phyloP scores from a whole-genome alignment of 2,329 filamentous ascomycete genomes.

The Septoria petroselini region DNA sequence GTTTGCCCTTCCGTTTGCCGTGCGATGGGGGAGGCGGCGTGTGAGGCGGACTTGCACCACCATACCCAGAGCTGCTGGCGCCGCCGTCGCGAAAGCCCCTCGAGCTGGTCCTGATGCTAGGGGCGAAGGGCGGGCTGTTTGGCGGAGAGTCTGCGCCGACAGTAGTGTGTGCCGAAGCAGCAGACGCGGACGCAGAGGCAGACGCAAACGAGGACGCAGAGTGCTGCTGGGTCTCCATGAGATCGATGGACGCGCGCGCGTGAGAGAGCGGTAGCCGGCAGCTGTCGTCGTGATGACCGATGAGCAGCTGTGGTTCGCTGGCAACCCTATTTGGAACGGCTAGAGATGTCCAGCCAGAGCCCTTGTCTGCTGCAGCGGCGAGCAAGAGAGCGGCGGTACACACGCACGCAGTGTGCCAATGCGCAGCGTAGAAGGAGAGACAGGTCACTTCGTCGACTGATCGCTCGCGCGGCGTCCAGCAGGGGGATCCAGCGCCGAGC shows the following conservation, averaged over 20 bases:
- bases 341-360: background rate
- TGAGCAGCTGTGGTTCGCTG: background rate
- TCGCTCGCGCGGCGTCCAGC: too few species aligned
- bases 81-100: slow-evolving; percentile 7
- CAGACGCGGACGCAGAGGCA: background rate
- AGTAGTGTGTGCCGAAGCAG: slow-evolving; percentile 4
- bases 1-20: slow-evolving; percentile 17
- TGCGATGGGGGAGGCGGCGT: slow-evolving; percentile 16
- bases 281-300: too few species aligned
- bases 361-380: background rate
- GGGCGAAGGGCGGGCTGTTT: slow-evolving; percentile 7
- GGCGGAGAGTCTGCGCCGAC: slow-evolving; percentile 9
- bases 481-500: too few species aligned
- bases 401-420: too few species aligned
- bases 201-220: slow-evolving; percentile 7
- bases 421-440: too few species aligned
- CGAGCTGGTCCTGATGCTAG: slow-evolving; percentile 11
- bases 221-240: slow-evolving; percentile 7
- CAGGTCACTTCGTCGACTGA: too few species aligned
- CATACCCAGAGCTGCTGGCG: background rate
- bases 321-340: background rate
- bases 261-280: background rate
- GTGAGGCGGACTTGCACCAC: slow-evolving; percentile 8
- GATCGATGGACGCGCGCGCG: background rate
- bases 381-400: background rate